A percentile compares a stretch with the other conserved stretches of the same genome.
phyloP scores from a whole-genome alignment of 2,329 filamentous ascomycete species.

The Phyllosticta citriasiana region DNA sequence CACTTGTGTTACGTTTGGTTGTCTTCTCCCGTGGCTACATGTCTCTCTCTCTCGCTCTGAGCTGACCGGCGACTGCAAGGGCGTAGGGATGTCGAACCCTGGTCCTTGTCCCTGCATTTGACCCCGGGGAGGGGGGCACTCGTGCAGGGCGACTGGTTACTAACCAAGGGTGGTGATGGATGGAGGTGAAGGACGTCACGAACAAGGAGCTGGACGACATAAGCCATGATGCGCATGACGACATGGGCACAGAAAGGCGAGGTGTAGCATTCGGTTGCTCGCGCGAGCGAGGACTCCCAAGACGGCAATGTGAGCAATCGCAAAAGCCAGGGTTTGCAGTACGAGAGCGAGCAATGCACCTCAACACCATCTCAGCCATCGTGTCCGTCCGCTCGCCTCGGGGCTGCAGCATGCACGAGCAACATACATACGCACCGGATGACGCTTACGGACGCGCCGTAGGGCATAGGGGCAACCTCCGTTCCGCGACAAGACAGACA shows the following conservation, averaged over 20 bases:
- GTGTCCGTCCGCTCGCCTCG: not conserved
- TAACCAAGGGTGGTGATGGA: not conserved
- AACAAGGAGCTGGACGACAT: not conserved
- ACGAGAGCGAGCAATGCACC: not conserved
- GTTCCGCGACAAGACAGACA: not conserved
- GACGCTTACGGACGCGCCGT: not conserved
- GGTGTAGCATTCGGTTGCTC: not conserved
- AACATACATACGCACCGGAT: not conserved
- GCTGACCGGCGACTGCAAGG: not conserved
- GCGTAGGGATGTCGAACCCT: not conserved
- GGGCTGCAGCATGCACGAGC: not conserved
- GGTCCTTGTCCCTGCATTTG: not conserved
- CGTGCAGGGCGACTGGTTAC: not conserved
- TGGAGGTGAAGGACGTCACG: not conserved
- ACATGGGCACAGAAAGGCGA: not conserved
- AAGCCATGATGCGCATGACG: not conserved
- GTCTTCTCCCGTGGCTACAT: not conserved
- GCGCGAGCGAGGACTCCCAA: not conserved
- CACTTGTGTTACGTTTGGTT: not conserved
- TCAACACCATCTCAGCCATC: not conserved
- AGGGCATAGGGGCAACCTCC: not conserved
- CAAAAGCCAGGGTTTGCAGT: not conserved
- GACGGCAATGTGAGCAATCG: not conserved
- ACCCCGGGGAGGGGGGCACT: no score
- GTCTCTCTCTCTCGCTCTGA: not conserved